Evolutionary conservation across 371 early-diverging fungal genomes (phyloP).

Genomic region (Smittium culicis): DNA sequence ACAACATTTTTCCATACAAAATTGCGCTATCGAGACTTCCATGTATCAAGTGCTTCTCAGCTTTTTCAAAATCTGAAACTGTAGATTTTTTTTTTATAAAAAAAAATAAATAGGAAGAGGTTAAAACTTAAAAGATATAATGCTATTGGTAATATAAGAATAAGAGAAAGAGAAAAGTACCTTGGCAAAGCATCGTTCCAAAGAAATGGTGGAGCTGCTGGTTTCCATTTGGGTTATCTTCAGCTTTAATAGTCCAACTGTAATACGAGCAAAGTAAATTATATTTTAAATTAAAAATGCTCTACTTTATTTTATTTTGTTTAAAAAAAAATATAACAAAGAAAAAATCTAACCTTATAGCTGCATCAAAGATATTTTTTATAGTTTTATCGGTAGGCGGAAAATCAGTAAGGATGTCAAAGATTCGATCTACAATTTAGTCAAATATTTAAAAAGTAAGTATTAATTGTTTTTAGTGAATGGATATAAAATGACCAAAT

Average conservation of each 20-base stretch:
- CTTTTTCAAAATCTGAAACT: slow-evolving; percentile 45
- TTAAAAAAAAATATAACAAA: too few species aligned
- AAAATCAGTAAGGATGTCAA: slow-evolving; percentile 19
- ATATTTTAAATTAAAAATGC: too few species aligned
- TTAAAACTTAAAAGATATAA: neutral
- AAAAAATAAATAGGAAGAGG: neutral
- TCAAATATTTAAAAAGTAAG: slow-evolving; percentile 21
- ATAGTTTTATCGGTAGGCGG: slow-evolving; percentile 28
- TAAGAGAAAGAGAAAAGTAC: neutral
- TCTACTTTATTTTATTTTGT: too few species aligned
- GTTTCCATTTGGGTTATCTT: slow-evolving; percentile 55
- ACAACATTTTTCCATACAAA: slow-evolving; percentile 51
- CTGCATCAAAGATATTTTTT: slow-evolving; percentile 19
- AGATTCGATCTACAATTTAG: slow-evolving; percentile 20
- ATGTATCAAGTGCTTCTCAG: slow-evolving; percentile 58
- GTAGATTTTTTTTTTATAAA: too few species aligned
- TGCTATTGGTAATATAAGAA: neutral
- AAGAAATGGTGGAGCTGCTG: slow-evolving; percentile 69
- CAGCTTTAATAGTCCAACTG: slow-evolving; percentile 29
- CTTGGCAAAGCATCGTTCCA: slow-evolving; percentile 46
- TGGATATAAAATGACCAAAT: too few species aligned
- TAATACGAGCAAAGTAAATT: slow-evolving; percentile 1
- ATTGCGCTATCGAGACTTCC: slow-evolving; percentile 67
- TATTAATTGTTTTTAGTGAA: too few species aligned
- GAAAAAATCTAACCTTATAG: slow-evolving; percentile 14